Evolutionary conservation across 164 flowering plant genomes (phyloP), one percentile per base, ranked within the genome.

Genomic region (Aristolochia contorta): DNA sequence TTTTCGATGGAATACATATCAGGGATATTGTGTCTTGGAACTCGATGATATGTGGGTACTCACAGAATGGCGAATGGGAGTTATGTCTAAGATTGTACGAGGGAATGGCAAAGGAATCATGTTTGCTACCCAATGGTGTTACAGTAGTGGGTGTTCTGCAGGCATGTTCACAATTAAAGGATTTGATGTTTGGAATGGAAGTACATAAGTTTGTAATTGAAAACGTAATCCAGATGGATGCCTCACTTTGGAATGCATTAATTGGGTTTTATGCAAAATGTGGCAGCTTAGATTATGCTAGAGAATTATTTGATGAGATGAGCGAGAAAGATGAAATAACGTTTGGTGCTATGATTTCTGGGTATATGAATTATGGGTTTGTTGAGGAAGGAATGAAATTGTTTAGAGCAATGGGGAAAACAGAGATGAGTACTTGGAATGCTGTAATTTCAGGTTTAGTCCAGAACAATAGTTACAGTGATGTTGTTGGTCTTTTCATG

Each of bases 11-110:
- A 52, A 78, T 80, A 79, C 58, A 54, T 1, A 67, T 59, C 55
- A 87, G 73, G 60, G 98, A 87, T 72, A 56, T 82, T 45, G 95
- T 92, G 60, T 77, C 95, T 0, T 92, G 98, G 95, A 89, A 87
- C 71, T 79, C 93, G 0, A 85, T 87, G 89, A 77, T 87, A 60
- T 66, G 86, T 24, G 96, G 85, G 73, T 92, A 84, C 65, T 79
- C 91, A 19, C 95, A 89, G 56, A 63, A 71, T 57, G 91, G 93
- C 37, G 71, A 22, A 63, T 83, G 72, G 62, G 82, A 75, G 47
- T 85, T 82, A 32, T 83, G 89, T 54, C 77, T 82, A 69, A 67
- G 24, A 10, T 59, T 92, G 73, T 89, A 79, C 48, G 69, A 67
- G 57, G 69, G 71, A 33, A 79, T 92, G 87, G 57, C 77, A 61